These are phyloP conservation scores for Mercurialis annua DNA, from an alignment of 345 rosid species.

Conservation along the genomic window DNA sequence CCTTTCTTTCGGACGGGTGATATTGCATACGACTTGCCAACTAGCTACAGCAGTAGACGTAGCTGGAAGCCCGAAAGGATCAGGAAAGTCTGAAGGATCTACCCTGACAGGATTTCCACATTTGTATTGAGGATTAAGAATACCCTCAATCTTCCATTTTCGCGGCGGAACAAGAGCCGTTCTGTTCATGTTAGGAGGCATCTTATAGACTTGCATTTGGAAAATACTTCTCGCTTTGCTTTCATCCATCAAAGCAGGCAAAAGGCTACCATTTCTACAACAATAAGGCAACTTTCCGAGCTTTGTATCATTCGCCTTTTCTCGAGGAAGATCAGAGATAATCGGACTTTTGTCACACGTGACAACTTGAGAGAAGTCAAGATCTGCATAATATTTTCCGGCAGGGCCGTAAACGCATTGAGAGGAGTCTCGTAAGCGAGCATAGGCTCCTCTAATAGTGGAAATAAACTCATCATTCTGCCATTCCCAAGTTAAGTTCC, in stretches of 20 bases:
- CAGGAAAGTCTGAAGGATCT: constrained; percentile 70
- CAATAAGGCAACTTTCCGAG: constrained; percentile 70
- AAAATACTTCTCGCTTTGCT: constrained; percentile 55
- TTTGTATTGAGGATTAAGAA: constrained; percentile 58
- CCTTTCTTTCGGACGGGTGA: constrained; percentile 56
- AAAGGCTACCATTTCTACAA: constrained; percentile 67
- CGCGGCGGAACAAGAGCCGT: constrained; percentile 74
- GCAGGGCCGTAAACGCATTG: constrained; percentile 63
- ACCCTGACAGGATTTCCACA: constrained; percentile 78
- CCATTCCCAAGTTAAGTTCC: constrained; percentile 99
- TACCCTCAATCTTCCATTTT: constrained; percentile 66
- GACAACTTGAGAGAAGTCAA: constrained; percentile 69
- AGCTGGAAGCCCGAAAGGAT: constrained; percentile 58
- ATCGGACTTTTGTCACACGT: constrained; percentile 62
- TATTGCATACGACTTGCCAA: constrained; percentile 84
- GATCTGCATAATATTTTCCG: constrained; percentile 51
- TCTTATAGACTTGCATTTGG: constrained; percentile 71
- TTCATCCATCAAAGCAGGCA: constrained; percentile 65
- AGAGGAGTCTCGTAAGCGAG: constrained; percentile 46
- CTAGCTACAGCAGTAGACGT: constrained; percentile 49
- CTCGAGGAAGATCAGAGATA: constrained; percentile 69
- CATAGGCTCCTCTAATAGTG: constrained; percentile 82
- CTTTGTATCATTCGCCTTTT: constrained; percentile 47
- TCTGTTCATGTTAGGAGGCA: constrained; percentile 64
- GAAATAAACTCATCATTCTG: constrained; percentile 76